These are phyloP conservation scores for Pichia californica DNA, from an alignment of 805 yeast genomes.

Conservation along the genomic window DNA sequence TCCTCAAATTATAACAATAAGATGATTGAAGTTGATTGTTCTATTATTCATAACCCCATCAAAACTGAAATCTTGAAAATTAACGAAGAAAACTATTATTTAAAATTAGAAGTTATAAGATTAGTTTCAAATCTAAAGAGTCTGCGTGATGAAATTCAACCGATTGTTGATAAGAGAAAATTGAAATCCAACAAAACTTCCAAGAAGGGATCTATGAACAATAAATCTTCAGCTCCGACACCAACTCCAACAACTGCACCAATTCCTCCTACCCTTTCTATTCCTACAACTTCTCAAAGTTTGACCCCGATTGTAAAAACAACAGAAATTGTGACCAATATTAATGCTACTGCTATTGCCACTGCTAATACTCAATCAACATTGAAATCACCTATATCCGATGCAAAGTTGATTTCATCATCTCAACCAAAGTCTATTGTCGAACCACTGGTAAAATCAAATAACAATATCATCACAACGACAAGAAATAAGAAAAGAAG, in stretches of 20 bases:
- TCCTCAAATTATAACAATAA: neutral
- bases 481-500: conserved; percentile 15
- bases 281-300: too few species aligned
- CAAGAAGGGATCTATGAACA: too few species aligned
- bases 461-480: neutral
- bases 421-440: too few species aligned
- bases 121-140: conserved; percentile 38
- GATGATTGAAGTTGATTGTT: conserved; percentile 17
- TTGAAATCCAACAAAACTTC: neutral
- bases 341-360: too few species aligned
- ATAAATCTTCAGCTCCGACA: conserved; percentile 9
- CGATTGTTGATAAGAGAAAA: neutral
- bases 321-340: too few species aligned
- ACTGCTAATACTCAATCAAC: too few species aligned
- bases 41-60: conserved; percentile 27
- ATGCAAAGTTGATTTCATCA: too few species aligned
- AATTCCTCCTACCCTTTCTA: too few species aligned
- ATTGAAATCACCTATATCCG: too few species aligned
- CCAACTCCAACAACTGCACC: neutral
- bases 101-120: conserved; percentile 39
- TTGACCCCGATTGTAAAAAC: too few species aligned
- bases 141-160: conserved; percentile 20
- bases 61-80: conserved; percentile 36
- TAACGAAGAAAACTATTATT: conserved; percentile 38
- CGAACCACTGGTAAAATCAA: too few species aligned